Conservation (phyloP, 495 filamentous ascomycete species). For the Penicillium atrosanguineum region DNA sequence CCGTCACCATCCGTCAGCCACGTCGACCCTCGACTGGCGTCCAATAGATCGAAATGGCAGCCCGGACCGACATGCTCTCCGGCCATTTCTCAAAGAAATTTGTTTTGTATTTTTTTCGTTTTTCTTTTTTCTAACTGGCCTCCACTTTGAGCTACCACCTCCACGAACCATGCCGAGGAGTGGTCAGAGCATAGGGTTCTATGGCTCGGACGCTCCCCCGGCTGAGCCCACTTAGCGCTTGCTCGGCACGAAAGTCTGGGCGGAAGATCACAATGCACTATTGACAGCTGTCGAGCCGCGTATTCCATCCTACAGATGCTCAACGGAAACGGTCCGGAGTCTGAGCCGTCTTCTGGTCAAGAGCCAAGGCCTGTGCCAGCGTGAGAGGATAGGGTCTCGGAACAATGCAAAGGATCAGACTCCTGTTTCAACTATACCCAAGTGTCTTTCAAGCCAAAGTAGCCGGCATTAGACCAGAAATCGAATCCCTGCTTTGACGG, state of each 20-base stretch:
- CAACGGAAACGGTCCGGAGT: background rate
- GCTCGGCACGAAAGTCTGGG: background rate
- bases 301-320: constrained; percentile 2
- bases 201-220: background rate
- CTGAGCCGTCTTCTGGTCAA: background rate
- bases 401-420: background rate
- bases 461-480: background rate
- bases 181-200: constrained; percentile 6
- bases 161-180: constrained; percentile 6
- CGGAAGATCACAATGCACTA: background rate
- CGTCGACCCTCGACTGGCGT: background rate
- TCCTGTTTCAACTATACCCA: background rate
- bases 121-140: background rate
- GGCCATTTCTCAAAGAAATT: constrained; percentile 1
- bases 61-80: background rate
- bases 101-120: background rate
- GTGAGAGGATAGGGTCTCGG: background rate
- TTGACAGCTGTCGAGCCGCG: constrained; percentile 9
- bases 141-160: background rate
- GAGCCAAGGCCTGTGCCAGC: background rate
- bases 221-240: background rate
- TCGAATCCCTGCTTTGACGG: background rate
- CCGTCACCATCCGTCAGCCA: background rate
- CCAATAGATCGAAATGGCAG: background rate
- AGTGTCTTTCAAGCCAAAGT: background rate